phyloP scores from a whole-genome alignment of 306 rosid genomes.

The Trifolium pratense region DNA sequence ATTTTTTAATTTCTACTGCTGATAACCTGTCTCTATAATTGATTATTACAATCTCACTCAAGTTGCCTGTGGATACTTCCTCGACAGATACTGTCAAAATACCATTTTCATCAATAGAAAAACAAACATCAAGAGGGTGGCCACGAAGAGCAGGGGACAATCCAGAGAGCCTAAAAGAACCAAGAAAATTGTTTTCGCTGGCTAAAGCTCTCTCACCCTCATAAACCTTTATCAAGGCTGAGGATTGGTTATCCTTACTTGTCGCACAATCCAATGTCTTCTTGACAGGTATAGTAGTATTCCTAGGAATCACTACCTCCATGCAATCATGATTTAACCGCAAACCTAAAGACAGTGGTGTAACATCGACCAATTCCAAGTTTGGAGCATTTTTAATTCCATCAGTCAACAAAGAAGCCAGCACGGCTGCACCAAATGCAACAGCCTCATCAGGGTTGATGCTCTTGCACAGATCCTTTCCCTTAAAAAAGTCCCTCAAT shows the following conservation, averaged over 20 bases:
- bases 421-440: neutral
- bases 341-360: neutral
- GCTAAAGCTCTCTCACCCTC: neutral
- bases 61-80: neutral
- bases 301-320: neutral
- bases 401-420: neutral
- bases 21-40: neutral
- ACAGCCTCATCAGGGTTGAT: too few relatives aligned
- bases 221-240: neutral
- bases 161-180: neutral
- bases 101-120: neutral
- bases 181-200: neutral
- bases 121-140: neutral
- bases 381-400: neutral
- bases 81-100: neutral
- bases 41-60: neutral
- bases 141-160: neutral
- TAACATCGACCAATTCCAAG: neutral
- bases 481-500: too few relatives aligned
- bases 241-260: neutral
- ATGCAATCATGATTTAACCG: neutral
- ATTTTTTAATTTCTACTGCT: neutral
- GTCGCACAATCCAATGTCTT: fast-evolving
- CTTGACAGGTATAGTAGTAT: neutral
- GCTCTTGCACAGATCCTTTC: too few relatives aligned